Conservation (phyloP, 2,329 filamentous ascomycete genomes). For the Colletotrichum limetticola region DNA sequence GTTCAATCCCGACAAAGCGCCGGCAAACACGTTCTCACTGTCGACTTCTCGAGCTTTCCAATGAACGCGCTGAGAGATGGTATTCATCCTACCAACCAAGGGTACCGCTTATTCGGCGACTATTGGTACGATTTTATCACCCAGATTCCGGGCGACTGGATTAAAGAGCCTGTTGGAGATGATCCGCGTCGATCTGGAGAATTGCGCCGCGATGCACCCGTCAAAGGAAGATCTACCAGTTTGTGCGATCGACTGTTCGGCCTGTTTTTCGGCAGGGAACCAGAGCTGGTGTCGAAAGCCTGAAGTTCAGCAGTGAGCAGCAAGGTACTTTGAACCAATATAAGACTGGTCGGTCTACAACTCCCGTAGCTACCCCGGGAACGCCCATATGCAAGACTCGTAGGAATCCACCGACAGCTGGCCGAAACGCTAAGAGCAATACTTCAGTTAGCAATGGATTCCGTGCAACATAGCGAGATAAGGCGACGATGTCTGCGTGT, state of each 20-base stretch:
- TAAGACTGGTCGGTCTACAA: no score
- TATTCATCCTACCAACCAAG: conserved; percentile 47
- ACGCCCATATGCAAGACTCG: not conserved
- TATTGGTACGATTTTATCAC: conserved; percentile 50
- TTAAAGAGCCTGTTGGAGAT: conserved; percentile 41
- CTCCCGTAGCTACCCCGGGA: not conserved
- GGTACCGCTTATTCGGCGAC: conserved; percentile 47
- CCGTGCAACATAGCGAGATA: not conserved
- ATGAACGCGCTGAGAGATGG: conserved; percentile 36
- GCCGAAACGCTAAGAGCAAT: not conserved
- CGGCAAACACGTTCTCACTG: conserved; percentile 45
- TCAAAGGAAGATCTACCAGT: not conserved
- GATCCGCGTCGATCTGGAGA: conserved; percentile 10
- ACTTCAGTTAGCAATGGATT: not conserved
- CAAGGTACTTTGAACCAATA: not conserved
- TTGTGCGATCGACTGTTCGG: not conserved
- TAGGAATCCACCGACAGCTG: not conserved
- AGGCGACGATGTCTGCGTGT: no score
- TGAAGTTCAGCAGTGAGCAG: not conserved
- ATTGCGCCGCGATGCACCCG: not conserved
- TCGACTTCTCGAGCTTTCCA: conserved; percentile 45
- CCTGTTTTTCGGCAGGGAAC: not conserved
- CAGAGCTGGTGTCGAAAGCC: not conserved
- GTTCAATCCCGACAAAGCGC: conserved; percentile 40
- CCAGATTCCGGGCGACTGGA: conserved; percentile 48